Conservation (phyloP, 345 rosid genomes). For the Gossypium australe region DNA sequence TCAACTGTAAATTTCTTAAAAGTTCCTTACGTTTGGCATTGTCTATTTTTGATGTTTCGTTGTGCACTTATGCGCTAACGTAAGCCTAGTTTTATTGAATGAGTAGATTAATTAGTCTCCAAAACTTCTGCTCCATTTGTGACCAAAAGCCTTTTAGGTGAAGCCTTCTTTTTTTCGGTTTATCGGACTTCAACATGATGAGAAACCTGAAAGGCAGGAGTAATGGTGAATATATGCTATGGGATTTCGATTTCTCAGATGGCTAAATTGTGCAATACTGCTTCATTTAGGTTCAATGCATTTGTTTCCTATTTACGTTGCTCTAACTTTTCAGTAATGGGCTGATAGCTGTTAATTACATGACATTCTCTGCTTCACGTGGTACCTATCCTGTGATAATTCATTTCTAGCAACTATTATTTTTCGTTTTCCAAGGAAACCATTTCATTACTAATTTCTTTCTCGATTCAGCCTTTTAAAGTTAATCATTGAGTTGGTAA, state of each 20-base stretch:
- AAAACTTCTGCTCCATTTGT: not conserved
- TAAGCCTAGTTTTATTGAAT: constrained; percentile 1
- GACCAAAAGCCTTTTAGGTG: not conserved
- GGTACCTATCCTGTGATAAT: not conserved
- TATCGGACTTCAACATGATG: not conserved
- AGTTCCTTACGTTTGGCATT: not conserved
- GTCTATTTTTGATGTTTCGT: not conserved
- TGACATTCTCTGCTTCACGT: not conserved
- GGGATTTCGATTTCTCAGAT: not conserved
- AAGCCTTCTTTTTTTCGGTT: not conserved
- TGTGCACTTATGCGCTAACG: not conserved
- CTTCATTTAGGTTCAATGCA: not conserved
- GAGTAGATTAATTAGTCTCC: not conserved
- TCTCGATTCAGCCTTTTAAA: not conserved
- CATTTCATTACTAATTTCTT: not conserved
- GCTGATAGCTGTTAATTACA: too few species aligned
- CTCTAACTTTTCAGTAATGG: too few species aligned
- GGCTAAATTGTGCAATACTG: not conserved
- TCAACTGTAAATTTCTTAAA: not conserved
- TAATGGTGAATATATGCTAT: not conserved
- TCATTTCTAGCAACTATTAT: not conserved
- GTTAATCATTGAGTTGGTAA: not conserved
- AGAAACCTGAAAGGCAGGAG: not conserved
- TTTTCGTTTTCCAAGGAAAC: not conserved
- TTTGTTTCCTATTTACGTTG: not conserved